These are phyloP conservation scores for Puccinia triticina DNA, from an alignment of 1,284 basidiomycete species.

Conservation along the genomic window DNA sequence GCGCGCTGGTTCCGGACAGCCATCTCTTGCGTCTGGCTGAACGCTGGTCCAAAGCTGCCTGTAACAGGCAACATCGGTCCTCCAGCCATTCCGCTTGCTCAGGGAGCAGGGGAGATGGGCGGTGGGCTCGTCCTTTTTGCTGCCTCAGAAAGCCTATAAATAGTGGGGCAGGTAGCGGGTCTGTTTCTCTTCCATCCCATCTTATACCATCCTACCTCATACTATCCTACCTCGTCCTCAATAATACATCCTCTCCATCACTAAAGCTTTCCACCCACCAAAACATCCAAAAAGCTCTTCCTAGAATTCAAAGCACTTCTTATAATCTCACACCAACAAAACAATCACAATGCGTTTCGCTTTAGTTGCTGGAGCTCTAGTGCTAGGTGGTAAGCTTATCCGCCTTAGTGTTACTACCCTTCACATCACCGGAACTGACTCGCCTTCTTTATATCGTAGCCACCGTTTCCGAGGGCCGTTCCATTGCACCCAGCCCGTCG, in stretches of 20 bases:
- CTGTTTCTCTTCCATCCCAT: not conserved
- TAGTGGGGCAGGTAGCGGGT: not conserved
- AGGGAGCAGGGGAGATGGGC: too few species aligned
- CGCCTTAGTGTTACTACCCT: not conserved
- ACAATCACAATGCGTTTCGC: slow-evolving; percentile 8
- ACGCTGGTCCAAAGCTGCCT: not conserved
- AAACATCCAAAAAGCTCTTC: not conserved
- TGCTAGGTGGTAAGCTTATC: not conserved
- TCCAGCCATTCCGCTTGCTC: not conserved
- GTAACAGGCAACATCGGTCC: not conserved
- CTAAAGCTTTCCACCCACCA: not conserved
- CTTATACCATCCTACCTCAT: not conserved
- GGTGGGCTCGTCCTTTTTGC: too few species aligned
- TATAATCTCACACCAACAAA: too few species aligned
- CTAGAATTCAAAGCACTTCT: not conserved
- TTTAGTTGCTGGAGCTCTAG: slow-evolving; percentile 25
- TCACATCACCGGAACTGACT: not conserved
- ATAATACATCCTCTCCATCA: not conserved
- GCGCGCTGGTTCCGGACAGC: not conserved
- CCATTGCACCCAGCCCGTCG: slow-evolving; percentile 11
- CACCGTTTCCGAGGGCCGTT: slow-evolving; percentile 9
- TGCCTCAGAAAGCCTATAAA: not conserved
- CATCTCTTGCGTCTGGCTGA: not conserved
- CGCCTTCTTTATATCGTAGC: not conserved
- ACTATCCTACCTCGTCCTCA: too few species aligned